phyloP scores from a whole-genome alignment of 2,329 filamentous ascomycete genomes.

The Claviceps arundinis region DNA sequence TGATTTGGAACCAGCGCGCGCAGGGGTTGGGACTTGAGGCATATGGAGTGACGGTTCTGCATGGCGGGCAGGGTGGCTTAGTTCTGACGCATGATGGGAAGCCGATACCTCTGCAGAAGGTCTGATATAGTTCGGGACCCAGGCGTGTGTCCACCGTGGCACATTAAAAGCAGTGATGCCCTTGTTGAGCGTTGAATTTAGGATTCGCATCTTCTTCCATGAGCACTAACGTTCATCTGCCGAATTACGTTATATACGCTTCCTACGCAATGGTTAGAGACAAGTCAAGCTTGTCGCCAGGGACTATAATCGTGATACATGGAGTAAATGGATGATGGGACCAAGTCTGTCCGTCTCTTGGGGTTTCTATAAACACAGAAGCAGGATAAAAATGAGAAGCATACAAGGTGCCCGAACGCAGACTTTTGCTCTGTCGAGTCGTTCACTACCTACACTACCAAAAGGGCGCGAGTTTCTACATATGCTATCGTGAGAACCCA shows the following conservation, averaged over 20 bases:
- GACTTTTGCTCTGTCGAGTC: background rate
- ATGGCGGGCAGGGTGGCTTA: constrained; percentile 23
- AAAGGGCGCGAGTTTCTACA: background rate
- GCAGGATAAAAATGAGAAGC: background rate
- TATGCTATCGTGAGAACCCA: background rate
- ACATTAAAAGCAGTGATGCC: background rate
- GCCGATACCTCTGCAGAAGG: constrained; percentile 11
- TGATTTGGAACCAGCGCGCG: constrained; percentile 59
- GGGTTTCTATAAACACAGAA: background rate
- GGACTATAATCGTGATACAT: background rate
- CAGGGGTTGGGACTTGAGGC: constrained; percentile 50
- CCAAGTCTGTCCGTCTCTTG: background rate
- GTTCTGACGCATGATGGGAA: constrained; percentile 39
- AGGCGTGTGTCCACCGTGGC: background rate
- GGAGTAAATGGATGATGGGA: background rate
- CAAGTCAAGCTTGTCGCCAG: background rate
- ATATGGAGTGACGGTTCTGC: constrained; percentile 35
- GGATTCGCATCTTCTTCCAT: background rate
- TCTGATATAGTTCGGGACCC: background rate
- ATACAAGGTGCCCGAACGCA: background rate
- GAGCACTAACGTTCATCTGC: background rate
- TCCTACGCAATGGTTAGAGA: background rate
- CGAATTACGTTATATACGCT: background rate
- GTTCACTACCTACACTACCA: background rate
- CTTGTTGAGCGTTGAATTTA: background rate